Evolutionary conservation across 2,329 filamentous ascomycete species (phyloP), one percentile per base, ranked within the genome.

Genomic region (Arthrobotrys sphaeroides): DNA sequence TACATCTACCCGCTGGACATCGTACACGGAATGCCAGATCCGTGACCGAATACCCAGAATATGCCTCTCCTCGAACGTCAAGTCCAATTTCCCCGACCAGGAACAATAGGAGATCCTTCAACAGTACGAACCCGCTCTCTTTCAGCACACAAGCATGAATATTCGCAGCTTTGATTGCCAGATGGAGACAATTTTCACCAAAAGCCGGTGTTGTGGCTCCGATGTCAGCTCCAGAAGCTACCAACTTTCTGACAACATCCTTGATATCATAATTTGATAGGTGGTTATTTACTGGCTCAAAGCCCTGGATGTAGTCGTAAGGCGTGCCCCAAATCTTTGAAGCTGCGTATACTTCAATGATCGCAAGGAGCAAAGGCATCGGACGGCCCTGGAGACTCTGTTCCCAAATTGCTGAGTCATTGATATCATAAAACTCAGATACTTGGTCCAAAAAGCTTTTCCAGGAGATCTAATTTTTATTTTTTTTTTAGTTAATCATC

Each of bases 381-480:
- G 42, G 43, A 5, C 26, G 47, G 36, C n/a, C 22, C 22, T 12
- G 40, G 16, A 43, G 22, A 9, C n/a, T 3, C 6, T 1, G 2
- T 9, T 16, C 55, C n/a, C 66, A 55, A 1, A 31, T 0, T 18
- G 45, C 10, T 2, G 13, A 0, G 31, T 72, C 67, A 31, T 72
- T 64, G 10, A 72, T 18, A 57, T 72, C 57, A 24, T 51, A 62
- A 22, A 33, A 61, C 24, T 70, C 66, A 1, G 18, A 5, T 1
- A 38, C 9, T 2, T 45, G 0, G 1, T 24, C 16, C 7, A 70
- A 28, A 7, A 70, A 62, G 5, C 13, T 9, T 3, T 18, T n/a
- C 55, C 53, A 62, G 1, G 16, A 16, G 0, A 38, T n/a, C 66
- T 62, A 60, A n/a, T n/a, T n/a, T n/a, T n/a, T n/a, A n/a, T n/a